Percentiles rank a stretch among this genome's conserved stretches.
These are phyloP conservation scores for Phialophora macrospora DNA, from an alignment of 2,329 filamentous ascomycete genomes.

Conservation along the genomic window DNA sequence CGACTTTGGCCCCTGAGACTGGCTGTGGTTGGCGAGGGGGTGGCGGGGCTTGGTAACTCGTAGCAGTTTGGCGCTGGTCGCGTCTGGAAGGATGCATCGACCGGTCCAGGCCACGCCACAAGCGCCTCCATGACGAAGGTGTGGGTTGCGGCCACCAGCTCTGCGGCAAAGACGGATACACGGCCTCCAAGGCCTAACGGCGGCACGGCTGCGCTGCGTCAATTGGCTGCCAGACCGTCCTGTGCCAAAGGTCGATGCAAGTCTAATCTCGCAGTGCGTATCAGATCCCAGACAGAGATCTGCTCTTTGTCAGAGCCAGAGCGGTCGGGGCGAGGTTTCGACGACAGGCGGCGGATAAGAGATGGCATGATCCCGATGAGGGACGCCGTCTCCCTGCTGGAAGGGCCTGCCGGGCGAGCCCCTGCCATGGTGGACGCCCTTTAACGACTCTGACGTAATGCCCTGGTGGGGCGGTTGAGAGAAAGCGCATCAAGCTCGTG, in stretches of 20 bases:
- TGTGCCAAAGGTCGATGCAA: neutral
- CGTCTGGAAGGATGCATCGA: conserved; percentile 23
- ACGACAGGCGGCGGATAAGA: neutral
- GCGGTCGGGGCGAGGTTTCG: neutral
- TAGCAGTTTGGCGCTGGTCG: conserved; percentile 6
- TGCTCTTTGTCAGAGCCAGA: neutral
- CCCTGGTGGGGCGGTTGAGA: neutral
- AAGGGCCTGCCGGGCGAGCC: neutral
- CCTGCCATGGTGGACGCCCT: neutral
- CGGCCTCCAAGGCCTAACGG: neutral
- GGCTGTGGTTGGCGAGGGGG: neutral
- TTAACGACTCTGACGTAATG: conserved; percentile 12
- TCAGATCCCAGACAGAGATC: neutral
- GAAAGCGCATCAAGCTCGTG: neutral
- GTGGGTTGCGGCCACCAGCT: neutral
- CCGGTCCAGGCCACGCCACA: conserved; percentile 17
- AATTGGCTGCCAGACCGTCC: neutral
- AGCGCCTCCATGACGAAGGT: neutral
- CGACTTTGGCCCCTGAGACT: conserved; percentile 7
- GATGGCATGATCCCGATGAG: too few species aligned
- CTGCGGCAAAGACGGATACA: neutral
- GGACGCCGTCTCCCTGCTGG: neutral
- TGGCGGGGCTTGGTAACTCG: neutral
- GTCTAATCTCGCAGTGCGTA: neutral
- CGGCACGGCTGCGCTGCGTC: neutral